A percentile compares a stretch with the other conserved stretches of the same genome.
These are phyloP conservation scores for Carex parvula DNA, from an alignment of 176 grass and related monocot species.

Conservation along the genomic window DNA sequence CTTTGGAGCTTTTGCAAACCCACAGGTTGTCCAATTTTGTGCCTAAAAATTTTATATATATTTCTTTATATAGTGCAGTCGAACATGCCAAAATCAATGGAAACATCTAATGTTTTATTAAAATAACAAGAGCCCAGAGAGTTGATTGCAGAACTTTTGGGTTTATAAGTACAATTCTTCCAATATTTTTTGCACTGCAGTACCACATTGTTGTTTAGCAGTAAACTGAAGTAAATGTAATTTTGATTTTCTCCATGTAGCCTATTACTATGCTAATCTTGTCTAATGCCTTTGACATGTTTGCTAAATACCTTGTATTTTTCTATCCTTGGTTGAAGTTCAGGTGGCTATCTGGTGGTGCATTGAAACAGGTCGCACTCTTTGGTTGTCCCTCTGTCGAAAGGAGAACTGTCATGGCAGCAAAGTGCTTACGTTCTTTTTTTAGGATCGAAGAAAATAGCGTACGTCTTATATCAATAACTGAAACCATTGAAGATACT, in stretches of 20 bases:
- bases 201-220: background rate
- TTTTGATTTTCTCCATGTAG: background rate
- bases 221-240: background rate
- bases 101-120: background rate
- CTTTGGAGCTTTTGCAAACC: background rate
- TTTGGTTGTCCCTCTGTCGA: conserved; percentile 63
- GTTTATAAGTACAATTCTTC: background rate
- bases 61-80: background rate
- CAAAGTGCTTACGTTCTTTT: conserved; percentile 62
- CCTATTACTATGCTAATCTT: background rate
- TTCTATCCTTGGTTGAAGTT: background rate
- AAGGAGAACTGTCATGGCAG: conserved; percentile 62
- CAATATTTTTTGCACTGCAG: background rate
- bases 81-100: background rate
- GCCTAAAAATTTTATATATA: background rate
- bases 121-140: too few relatives aligned
- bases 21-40: background rate
- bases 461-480: conserved; percentile 15
- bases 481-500: background rate
- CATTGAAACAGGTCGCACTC: conserved; percentile 55
- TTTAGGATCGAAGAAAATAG: conserved; percentile 74
- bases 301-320: background rate
- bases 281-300: background rate
- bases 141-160: too few relatives aligned
- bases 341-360: background rate